Conservation (phyloP, 805 yeast genomes). For the Saccharomyces kudriavzevii region DNA sequence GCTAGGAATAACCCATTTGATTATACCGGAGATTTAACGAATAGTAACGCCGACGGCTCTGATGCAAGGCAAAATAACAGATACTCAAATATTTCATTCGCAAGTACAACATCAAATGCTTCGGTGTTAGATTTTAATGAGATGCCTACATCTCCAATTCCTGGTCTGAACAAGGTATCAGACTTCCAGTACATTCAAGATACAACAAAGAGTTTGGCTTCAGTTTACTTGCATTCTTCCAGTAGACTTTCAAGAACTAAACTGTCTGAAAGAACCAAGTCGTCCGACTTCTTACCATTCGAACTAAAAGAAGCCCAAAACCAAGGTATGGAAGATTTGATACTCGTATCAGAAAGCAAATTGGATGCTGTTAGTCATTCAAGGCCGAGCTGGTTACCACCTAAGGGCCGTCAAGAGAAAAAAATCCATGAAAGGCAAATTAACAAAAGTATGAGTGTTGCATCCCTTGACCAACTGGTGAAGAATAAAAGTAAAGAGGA, state of each 20-base stretch:
- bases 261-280: conserved; percentile 30
- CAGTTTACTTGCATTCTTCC: conserved; percentile 35
- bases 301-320: conserved; percentile 32
- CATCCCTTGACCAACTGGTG: conserved; percentile 28
- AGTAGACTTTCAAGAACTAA: conserved; percentile 31
- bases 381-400: conserved; percentile 67
- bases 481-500: conserved; percentile 18
- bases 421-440: conserved; percentile 51
- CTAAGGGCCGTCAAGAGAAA: conserved; percentile 47
- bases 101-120: conserved; percentile 19
- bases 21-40: background rate
- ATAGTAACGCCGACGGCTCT: background rate
- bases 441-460: conserved; percentile 31
- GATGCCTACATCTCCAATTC: conserved; percentile 44
- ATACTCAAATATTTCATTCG: background rate
- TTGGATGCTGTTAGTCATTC: conserved; percentile 47
- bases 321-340: conserved; percentile 48
- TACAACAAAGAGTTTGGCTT: conserved; percentile 35
- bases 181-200: conserved; percentile 29
- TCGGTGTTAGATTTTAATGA: conserved; percentile 22
- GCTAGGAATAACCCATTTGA: background rate
- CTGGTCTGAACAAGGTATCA: conserved; percentile 32
- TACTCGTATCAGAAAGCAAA: conserved; percentile 55
- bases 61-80: background rate
- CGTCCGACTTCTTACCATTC: conserved; percentile 33